These are phyloP conservation scores for Morella rubra DNA, from an alignment of 306 rosid species.

Conservation along the genomic window DNA sequence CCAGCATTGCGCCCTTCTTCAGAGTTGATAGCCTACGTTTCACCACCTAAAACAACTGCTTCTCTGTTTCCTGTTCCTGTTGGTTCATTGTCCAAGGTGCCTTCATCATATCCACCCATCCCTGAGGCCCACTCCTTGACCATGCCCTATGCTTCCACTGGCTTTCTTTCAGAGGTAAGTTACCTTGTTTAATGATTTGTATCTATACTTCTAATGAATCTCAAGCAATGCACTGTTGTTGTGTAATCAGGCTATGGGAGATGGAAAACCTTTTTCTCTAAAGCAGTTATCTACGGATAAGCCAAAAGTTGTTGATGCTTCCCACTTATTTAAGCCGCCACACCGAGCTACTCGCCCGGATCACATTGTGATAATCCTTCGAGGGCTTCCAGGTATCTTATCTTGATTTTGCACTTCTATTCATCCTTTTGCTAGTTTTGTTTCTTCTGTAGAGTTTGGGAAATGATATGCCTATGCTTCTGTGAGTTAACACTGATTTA, in stretches of 20 bases:
- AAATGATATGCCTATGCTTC: background rate
- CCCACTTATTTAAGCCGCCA: constrained; percentile 60
- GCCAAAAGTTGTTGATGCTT: constrained; percentile 49
- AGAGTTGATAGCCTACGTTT: constrained; percentile 34
- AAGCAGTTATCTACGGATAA: constrained; percentile 40
- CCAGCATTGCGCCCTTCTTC: constrained; percentile 34
- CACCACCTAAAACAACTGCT: constrained; percentile 42
- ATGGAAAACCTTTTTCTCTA: constrained; percentile 34
- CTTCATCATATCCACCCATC: constrained; percentile 45
- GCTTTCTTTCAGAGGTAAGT: constrained; percentile 54
- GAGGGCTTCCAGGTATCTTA: constrained; percentile 89
- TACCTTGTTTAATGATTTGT: constrained; percentile 11
- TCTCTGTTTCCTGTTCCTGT: constrained; percentile 61
- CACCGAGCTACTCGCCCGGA: constrained; percentile 81
- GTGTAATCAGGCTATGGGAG: constrained; percentile 35
- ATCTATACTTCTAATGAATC: constrained; percentile 27
- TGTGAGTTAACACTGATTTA: background rate
- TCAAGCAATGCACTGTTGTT: constrained; percentile 27
- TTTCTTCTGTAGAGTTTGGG: constrained; percentile 12
- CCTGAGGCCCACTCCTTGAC: constrained; percentile 42
- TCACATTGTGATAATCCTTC: constrained; percentile 78
- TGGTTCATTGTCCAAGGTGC: constrained; percentile 33
- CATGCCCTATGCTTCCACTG: constrained; percentile 51
- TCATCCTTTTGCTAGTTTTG: background rate
- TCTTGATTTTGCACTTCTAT: background rate